Evolutionary conservation across 2,329 filamentous ascomycete genomes (phyloP).

Genomic region (Fusarium phyllophilum): DNA sequence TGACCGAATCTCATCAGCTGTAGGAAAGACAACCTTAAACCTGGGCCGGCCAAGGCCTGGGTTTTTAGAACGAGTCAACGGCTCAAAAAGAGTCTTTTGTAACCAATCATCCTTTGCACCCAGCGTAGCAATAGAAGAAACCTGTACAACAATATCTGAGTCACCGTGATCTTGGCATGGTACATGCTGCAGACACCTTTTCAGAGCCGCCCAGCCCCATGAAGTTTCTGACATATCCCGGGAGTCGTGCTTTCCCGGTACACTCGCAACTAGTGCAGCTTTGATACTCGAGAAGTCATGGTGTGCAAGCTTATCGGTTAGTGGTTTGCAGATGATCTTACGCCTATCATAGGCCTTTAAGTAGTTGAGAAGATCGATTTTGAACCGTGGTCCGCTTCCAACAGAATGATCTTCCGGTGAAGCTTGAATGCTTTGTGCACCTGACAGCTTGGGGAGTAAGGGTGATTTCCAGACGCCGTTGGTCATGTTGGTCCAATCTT

Average conservation of each 20-base stretch:
- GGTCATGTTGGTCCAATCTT: slow-evolving; percentile 89
- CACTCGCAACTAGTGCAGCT: slow-evolving; percentile 80
- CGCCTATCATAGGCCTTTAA: slow-evolving; percentile 73
- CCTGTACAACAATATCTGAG: slow-evolving; percentile 68
- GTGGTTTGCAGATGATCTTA: slow-evolving; percentile 60
- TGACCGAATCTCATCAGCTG: slow-evolving; percentile 77
- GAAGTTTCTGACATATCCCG: slow-evolving; percentile 60
- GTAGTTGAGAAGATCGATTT: slow-evolving; percentile 78
- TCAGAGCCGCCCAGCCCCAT: slow-evolving; percentile 83
- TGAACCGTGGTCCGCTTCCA: slow-evolving; percentile 77
- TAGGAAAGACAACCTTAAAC: slow-evolving; percentile 83
- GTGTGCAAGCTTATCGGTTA: slow-evolving; percentile 66
- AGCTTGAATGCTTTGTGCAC: slow-evolving; percentile 13
- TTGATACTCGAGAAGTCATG: slow-evolving; percentile 78
- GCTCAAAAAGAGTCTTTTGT: slow-evolving; percentile 68
- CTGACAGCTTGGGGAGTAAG: slow-evolving; percentile 63
- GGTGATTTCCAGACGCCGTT: slow-evolving; percentile 86
- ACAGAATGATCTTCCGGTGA: slow-evolving; percentile 20
- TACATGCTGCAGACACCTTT: slow-evolving; percentile 66
- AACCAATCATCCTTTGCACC: slow-evolving; percentile 79
- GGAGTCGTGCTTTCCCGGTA: slow-evolving; percentile 73
- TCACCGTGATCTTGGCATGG: slow-evolving; percentile 53
- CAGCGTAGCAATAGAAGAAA: slow-evolving; percentile 86
- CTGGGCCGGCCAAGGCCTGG: slow-evolving; percentile 49
- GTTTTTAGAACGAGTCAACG: slow-evolving; percentile 52